Conservation (phyloP, 2,329 filamentous ascomycete species). For the Fusarium incarnatum region DNA sequence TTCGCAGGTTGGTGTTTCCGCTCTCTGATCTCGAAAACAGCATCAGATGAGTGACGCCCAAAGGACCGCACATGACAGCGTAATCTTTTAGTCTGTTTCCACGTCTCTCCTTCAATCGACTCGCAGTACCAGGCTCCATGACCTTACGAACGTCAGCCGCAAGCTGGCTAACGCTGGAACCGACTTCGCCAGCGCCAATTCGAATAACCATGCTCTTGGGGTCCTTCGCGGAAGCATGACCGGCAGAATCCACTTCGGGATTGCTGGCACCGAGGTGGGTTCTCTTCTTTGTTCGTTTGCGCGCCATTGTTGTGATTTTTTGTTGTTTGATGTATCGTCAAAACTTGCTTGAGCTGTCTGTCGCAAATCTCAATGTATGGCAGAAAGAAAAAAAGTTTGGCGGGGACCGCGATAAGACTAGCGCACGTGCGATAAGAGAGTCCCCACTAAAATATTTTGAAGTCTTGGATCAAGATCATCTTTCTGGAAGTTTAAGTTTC, state of each 20-base stretch:
- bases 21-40: slow-evolving; percentile 90
- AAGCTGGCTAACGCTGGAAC: slow-evolving; percentile 89
- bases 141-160: slow-evolving; percentile 90
- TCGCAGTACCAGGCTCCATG: slow-evolving; percentile 96
- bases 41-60: slow-evolving; percentile 92
- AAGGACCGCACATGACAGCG: slow-evolving; percentile 91
- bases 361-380: slow-evolving; percentile 41
- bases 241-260: slow-evolving; percentile 66
- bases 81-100: slow-evolving; percentile 92
- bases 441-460: slow-evolving; percentile 50
- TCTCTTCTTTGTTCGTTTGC: slow-evolving; percentile 85
- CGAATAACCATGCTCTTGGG: slow-evolving; percentile 99
- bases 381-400: slow-evolving; percentile 52
- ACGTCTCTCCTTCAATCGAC: slow-evolving; percentile 87
- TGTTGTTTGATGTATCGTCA: slow-evolving; percentile 19
- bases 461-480: slow-evolving; percentile 5
- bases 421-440: slow-evolving; percentile 48
- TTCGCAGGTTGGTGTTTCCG: slow-evolving; percentile 91
- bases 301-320: slow-evolving; percentile 71
- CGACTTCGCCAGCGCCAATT: slow-evolving; percentile 93
- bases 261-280: slow-evolving; percentile 80
- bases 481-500: slow-evolving; percentile 3
- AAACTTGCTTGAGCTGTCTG: slow-evolving; percentile 21
- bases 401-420: slow-evolving; percentile 51
- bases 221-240: slow-evolving; percentile 72